These are phyloP conservation scores for Paecilomyces formosus DNA, from an alignment of 2,329 filamentous ascomycete species.

Conservation along the genomic window DNA sequence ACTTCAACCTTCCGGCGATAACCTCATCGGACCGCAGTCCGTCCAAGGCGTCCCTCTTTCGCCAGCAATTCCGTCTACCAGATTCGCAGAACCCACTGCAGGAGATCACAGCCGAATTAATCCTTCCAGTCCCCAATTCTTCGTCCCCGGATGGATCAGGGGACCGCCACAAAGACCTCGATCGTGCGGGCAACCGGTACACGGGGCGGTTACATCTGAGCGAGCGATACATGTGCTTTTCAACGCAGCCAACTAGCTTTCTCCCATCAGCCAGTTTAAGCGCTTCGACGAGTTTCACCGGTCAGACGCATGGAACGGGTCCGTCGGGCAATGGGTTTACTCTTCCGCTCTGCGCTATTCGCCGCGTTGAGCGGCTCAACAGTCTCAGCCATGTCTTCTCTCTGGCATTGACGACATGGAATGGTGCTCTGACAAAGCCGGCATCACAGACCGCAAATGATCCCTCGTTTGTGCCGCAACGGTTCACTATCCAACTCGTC, in stretches of 20 bases:
- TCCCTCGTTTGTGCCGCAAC: constrained; percentile 62
- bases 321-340: constrained; percentile 95
- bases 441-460: constrained; percentile 38
- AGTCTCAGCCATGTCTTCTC: constrained; percentile 90
- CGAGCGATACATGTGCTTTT: constrained; percentile 94
- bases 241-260: constrained; percentile 85
- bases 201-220: constrained; percentile 87
- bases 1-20: constrained; percentile 65
- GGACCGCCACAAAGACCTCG: constrained; percentile 50
- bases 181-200: constrained; percentile 72
- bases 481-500: constrained; percentile 84
- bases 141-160: constrained; percentile 47
- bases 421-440: constrained; percentile 54
- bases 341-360: constrained; percentile 82
- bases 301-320: constrained; percentile 85
- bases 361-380: constrained; percentile 85
- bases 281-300: constrained; percentile 77
- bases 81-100: constrained; percentile 86
- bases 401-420: constrained; percentile 92
- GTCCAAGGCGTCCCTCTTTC: constrained; percentile 87
- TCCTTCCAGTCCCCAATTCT: constrained; percentile 66
- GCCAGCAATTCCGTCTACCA: constrained; percentile 91
- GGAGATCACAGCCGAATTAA: constrained; percentile 94
- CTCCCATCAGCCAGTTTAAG: constrained; percentile 68
- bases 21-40: constrained; percentile 71